phyloP scores from a whole-genome alignment of 169 alveolate genomes.

The Nephromyces sp. region DNA sequence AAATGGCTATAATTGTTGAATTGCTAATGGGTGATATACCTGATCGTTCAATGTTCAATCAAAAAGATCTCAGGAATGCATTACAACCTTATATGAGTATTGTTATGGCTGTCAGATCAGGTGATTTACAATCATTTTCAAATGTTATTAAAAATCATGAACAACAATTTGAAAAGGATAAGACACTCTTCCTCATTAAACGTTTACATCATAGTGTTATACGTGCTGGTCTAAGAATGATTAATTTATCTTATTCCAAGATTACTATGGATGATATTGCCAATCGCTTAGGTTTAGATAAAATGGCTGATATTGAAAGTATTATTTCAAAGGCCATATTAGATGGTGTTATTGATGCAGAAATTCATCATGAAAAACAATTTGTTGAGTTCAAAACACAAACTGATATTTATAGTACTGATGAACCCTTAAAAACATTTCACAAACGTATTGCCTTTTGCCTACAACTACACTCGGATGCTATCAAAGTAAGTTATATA shows the following conservation, averaged over 20 bases:
- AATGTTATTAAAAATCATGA: conserved; percentile 58
- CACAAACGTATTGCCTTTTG: conserved; percentile 84
- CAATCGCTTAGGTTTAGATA: conserved; percentile 73
- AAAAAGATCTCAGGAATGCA: conserved; percentile 61
- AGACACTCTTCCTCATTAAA: conserved; percentile 72
- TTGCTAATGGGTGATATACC: conserved; percentile 93
- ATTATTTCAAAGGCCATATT: conserved; percentile 83
- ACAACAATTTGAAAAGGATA: conserved; percentile 64
- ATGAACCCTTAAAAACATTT: conserved; percentile 68
- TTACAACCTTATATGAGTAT: conserved; percentile 77
- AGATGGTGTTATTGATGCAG: conserved; percentile 88
- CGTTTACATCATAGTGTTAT: conserved; percentile 87
- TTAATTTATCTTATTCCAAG: conserved; percentile 79
- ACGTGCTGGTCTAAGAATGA: conserved; percentile 84
- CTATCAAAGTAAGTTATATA: conserved; percentile 73
- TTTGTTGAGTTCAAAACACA: conserved; percentile 55
- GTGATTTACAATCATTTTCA: conserved; percentile 77
- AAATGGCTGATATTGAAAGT: conserved; percentile 76
- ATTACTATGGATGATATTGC: conserved; percentile 77
- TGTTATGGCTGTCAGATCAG: conserved; percentile 82
- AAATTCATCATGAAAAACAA: conserved; percentile 76
- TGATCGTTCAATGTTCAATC: conserved; percentile 75
- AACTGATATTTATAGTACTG: conserved; percentile 66
- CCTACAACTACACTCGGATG: conserved; percentile 78
- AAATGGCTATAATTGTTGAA: conserved; percentile 81